Percentiles rank a stretch among this genome's conserved stretches.
phyloP scores from a whole-genome alignment of 2,329 filamentous ascomycete genomes.

The Talaromyces rugulosus region DNA sequence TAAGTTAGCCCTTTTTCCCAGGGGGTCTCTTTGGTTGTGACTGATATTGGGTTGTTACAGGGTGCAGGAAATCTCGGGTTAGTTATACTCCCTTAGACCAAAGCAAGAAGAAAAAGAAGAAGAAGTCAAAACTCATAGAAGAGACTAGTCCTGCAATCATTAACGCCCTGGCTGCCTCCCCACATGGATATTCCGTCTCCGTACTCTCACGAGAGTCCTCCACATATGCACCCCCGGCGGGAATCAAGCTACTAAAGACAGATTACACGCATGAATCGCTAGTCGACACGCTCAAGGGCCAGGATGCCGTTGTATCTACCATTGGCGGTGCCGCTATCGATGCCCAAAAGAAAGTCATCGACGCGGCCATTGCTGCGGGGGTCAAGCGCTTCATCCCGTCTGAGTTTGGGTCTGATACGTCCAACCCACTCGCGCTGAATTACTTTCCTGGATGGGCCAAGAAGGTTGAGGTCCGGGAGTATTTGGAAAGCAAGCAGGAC shows the following conservation, averaged over 20 bases:
- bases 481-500: conserved; percentile 16
- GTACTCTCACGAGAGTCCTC: conserved; percentile 15
- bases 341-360: conserved; percentile 51
- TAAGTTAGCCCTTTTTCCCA: background rate
- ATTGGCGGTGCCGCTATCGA: conserved; percentile 20
- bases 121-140: background rate
- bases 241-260: conserved; percentile 12
- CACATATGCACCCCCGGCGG: conserved; percentile 11
- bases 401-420: conserved; percentile 11
- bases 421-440: conserved; percentile 5
- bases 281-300: conserved; percentile 17
- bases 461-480: conserved; percentile 14
- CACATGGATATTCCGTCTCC: conserved; percentile 15
- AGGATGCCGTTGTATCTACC: conserved; percentile 20
- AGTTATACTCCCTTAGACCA: background rate
- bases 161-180: conserved; percentile 10
- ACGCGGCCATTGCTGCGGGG: conserved; percentile 56
- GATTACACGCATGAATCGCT: conserved; percentile 21
- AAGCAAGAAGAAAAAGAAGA: background rate
- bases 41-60: background rate
- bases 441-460: conserved; percentile 5
- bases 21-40: background rate
- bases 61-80: conserved; percentile 1
- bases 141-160: conserved; percentile 6
- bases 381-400: conserved; percentile 44